These are phyloP conservation scores for Cochlearia excelsa DNA, from an alignment of 345 rosid genomes.

Conservation along the genomic window DNA sequence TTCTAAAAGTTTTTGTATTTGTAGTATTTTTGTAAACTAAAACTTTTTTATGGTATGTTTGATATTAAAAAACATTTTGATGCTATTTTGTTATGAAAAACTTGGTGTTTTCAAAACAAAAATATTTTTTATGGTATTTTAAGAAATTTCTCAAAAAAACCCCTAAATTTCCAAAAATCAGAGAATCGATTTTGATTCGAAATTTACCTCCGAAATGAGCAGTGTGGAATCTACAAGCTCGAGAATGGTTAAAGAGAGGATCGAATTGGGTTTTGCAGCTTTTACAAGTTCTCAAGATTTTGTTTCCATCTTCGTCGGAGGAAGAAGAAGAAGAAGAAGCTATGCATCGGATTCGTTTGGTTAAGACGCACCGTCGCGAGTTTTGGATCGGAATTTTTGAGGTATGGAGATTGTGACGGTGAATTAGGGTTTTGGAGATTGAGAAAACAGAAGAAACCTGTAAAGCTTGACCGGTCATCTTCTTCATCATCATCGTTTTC, in stretches of 20 bases:
- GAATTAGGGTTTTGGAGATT: slow-evolving; percentile 8
- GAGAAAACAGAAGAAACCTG: neutral
- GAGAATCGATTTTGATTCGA: neutral
- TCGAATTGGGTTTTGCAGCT: slow-evolving; percentile 91
- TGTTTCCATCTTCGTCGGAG: neutral
- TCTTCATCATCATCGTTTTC: slow-evolving; percentile 21
- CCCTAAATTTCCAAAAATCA: neutral
- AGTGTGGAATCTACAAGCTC: slow-evolving; percentile 80
- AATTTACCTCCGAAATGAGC: slow-evolving; percentile 87
- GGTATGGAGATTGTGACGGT: neutral
- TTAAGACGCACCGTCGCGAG: slow-evolving; percentile 8
- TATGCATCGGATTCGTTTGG: slow-evolving; percentile 7
- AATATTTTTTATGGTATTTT: no score
- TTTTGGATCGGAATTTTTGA: slow-evolving; percentile 7
- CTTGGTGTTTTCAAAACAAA: no score
- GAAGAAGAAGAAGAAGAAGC: slow-evolving; percentile 14
- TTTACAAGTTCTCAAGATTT: slow-evolving; percentile 66
- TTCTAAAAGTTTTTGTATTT: no score
- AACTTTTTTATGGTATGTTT: no score
- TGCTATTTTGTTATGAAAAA: no score
- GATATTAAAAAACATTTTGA: no score
- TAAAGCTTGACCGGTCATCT: slow-evolving; percentile 20
- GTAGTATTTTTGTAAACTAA: no score
- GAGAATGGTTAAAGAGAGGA: slow-evolving; percentile 67
- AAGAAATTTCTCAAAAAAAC: no score